phyloP scores from a whole-genome alignment of 495 filamentous ascomycete species.

The Amphirosellinia nigrospora region DNA sequence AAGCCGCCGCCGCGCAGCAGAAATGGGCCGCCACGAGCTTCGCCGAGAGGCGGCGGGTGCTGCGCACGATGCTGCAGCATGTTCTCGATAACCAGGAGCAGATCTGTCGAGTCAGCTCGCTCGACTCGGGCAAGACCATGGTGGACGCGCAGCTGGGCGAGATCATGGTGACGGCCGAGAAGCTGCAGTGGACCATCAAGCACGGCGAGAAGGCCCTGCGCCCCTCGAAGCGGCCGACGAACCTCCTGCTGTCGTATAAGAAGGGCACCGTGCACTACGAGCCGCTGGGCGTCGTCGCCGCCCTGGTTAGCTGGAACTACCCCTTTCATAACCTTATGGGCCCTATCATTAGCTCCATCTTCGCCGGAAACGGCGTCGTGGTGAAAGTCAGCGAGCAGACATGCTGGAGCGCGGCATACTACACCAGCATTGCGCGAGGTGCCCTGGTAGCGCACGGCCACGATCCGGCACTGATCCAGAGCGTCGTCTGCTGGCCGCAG shows the following conservation, averaged over 20 bases:
- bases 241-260: slow-evolving; percentile 95
- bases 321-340: slow-evolving; percentile 94
- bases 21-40: slow-evolving; percentile 85
- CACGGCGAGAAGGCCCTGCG: slow-evolving; percentile 86
- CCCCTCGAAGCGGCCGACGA: slow-evolving; percentile 74
- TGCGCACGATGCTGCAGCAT: slow-evolving; percentile 80
- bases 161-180: slow-evolving; percentile 90
- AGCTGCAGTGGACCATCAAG: slow-evolving; percentile 90
- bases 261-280: slow-evolving; percentile 90
- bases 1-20: slow-evolving; percentile 74
- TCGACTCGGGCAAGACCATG: slow-evolving; percentile 97
- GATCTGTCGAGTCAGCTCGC: slow-evolving; percentile 83
- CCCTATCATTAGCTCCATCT: slow-evolving; percentile 87
- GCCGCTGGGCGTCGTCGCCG: slow-evolving; percentile 89
- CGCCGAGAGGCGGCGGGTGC: slow-evolving; percentile 74
- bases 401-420: slow-evolving; percentile 86
- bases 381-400: slow-evolving; percentile 94
- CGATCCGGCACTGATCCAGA: slow-evolving; percentile 81
- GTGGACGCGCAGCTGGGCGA: slow-evolving; percentile 93
- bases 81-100: slow-evolving; percentile 89
- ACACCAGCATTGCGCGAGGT: slow-evolving; percentile 73
- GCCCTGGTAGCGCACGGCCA: slow-evolving; percentile 86
- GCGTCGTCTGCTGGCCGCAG: slow-evolving; percentile 83
- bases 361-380: slow-evolving; percentile 90
- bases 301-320: slow-evolving; percentile 96